Conservation (phyloP, 1,139 yeast genomes). For the Blastobotrys elegans region DNA sequence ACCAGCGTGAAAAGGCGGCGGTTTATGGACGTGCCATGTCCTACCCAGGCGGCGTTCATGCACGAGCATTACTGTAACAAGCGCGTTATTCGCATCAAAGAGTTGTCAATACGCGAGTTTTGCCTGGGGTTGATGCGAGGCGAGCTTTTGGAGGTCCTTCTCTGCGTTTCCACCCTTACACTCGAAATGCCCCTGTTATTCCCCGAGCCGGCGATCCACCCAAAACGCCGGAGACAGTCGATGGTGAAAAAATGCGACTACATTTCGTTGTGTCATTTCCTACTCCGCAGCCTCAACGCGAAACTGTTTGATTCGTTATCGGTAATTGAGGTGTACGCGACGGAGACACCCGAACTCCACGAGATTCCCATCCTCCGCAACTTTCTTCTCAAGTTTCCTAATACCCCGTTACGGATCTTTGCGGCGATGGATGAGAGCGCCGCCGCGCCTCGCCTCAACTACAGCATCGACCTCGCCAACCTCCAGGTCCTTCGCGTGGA, state of each 20-base stretch:
- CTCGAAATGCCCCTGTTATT: constrained; percentile 2
- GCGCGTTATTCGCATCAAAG: not conserved
- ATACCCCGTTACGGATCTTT: not conserved
- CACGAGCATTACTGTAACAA: no score
- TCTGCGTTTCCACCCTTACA: not conserved
- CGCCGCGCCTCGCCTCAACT: not conserved
- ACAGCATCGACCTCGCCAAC: constrained; percentile 3
- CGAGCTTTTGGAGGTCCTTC: not conserved
- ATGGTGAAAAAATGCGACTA: not conserved
- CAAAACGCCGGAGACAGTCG: not conserved
- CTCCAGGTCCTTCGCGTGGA: not conserved
- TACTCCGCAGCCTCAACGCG: not conserved
- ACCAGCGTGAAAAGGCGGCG: no score
- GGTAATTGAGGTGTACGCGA: not conserved
- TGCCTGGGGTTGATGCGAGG: not conserved
- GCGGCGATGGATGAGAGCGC: not conserved
- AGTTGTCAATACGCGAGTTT: not conserved
- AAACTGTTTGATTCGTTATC: not conserved
- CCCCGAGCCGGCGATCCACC: constrained; percentile 1
- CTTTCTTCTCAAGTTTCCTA: constrained; percentile 6
- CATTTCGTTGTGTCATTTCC: constrained; percentile 4
- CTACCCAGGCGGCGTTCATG: no score
- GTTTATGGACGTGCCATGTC: no score
- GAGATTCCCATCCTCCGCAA: constrained; percentile 5
- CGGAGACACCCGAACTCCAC: not conserved